phyloP scores from a whole-genome alignment of 2,329 filamentous ascomycete species.

The Pseudocercospora fijiensis region DNA sequence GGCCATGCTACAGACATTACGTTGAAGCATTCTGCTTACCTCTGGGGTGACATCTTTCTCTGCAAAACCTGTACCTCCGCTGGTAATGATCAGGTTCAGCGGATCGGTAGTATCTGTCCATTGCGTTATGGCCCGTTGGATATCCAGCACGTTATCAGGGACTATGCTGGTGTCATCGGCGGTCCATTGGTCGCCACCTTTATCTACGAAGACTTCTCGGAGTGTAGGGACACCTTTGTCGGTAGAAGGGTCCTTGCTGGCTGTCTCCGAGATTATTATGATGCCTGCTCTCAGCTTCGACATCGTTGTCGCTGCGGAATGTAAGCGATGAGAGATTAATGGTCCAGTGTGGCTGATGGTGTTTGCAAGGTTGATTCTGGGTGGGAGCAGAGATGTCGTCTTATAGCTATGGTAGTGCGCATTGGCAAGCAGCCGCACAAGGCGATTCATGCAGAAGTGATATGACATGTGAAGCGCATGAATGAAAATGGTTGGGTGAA shows the following conservation, averaged over 20 bases:
- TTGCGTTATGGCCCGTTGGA: conserved; percentile 68
- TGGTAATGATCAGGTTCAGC: conserved; percentile 78
- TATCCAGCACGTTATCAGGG: conserved; percentile 69
- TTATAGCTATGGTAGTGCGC: background rate
- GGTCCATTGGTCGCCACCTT: conserved; percentile 70
- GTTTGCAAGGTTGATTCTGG: background rate
- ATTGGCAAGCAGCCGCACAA: background rate
- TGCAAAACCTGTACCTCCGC: conserved; percentile 91
- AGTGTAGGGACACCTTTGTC: conserved; percentile 71
- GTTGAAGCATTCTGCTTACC: conserved; percentile 49
- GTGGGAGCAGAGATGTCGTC: background rate
- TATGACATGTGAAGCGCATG: background rate
- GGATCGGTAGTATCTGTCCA: conserved; percentile 67
- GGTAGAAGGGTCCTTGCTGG: conserved; percentile 71
- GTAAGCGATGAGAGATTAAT: background rate
- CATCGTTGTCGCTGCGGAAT: background rate
- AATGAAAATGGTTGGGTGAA: background rate
- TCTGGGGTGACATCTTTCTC: conserved; percentile 83
- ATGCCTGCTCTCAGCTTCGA: conserved; percentile 67
- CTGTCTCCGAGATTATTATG: conserved; percentile 88
- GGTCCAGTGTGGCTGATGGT: background rate
- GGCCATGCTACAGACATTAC: background rate
- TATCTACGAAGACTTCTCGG: conserved; percentile 64
- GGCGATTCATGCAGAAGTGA: background rate
- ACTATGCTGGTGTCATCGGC: conserved; percentile 72